Base-by-base conservation (phyloP, 2,329 filamentous ascomycete species). In the Fusarium palustre region DNA sequence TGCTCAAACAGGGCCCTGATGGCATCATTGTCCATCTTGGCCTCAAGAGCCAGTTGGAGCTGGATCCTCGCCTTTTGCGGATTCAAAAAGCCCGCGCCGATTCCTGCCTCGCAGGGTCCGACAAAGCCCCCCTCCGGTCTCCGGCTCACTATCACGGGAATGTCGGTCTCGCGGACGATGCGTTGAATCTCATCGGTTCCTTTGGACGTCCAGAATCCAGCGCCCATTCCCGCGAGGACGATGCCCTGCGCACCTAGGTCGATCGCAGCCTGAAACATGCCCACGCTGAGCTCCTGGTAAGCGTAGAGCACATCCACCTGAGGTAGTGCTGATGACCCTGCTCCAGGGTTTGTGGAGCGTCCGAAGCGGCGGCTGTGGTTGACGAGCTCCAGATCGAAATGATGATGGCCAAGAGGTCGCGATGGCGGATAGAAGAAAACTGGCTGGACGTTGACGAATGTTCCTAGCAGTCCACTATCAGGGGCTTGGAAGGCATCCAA, bases 401-500 rank as follows among this genome's bases (percentile, higher is more conserved):
- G 76, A 47, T 78, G 74, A 73, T 83, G 82, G 54, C 83, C 82
- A 24, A 83, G 75, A 15, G 87, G 84, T 45, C 80, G 77, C 3
- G 82, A 79, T 0, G 88, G 81, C 12, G 82, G 81, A 70, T 83
- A 90, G 80, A 86, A 90, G 80, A 89, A 90, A 70, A 86, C 83
- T 0, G 88, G 87, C 38, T 84, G 80, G 59, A 87, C 81, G 70
- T 87, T 84, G 71, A 88, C 82, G 74, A 90, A 86, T 59, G 82
- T 81, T 36, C 88, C 88, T 0, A 90, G 79, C 63, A 84, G 84
- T 3, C 88, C 86, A 68, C 82, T 81, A 77, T 91, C 88, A 16
- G 79, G 79, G 2, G 84, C 82, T 73, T 83, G 85, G 82, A 91
- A 91, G 10, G 88, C 88, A 72, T 90, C 88, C 49, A 90, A 80